These are phyloP conservation scores for Scheffersomyces titani DNA, from an alignment of 1,139 yeast species.

Conservation along the genomic window DNA sequence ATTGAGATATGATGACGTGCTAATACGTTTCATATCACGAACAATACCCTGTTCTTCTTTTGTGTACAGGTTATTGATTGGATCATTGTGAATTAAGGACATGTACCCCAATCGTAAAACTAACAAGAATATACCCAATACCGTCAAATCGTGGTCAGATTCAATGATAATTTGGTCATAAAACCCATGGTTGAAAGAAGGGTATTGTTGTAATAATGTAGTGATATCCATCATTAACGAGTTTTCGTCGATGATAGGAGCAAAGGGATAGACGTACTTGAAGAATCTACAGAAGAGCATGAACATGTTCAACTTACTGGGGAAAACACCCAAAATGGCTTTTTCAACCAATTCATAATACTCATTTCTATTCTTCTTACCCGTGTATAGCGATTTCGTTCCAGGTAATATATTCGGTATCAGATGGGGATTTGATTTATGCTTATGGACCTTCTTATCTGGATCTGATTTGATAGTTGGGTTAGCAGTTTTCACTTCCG, in stretches of 20 bases:
- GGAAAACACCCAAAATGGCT: constrained; percentile 32
- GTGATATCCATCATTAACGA: constrained; percentile 27
- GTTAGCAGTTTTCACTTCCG: constrained; percentile 3
- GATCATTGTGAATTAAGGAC: constrained; percentile 41
- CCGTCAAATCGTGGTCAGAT: constrained; percentile 33
- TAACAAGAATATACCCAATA: constrained; percentile 34
- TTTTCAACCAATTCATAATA: constrained; percentile 33
- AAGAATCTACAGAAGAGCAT: constrained; percentile 38
- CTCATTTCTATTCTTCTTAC: constrained; percentile 19
- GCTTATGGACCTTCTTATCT: neutral
- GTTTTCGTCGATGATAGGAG: constrained; percentile 38
- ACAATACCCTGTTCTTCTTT: constrained; percentile 31
- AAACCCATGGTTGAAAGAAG: constrained; percentile 20
- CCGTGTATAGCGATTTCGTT: constrained; percentile 18
- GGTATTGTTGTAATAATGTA: constrained; percentile 29
- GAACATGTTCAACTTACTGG: constrained; percentile 27
- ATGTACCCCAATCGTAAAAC: constrained; percentile 39
- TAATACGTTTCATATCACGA: constrained; percentile 22
- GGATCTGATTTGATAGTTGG: neutral
- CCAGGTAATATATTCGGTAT: constrained; percentile 20
- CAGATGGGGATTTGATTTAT: neutral
- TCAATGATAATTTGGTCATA: constrained; percentile 26
- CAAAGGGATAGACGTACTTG: constrained; percentile 42
- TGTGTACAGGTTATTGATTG: constrained; percentile 27
- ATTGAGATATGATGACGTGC: constrained; percentile 23